Evolutionary conservation across 2,329 filamentous ascomycete genomes (phyloP), one percentile per base, ranked within the genome.

Genomic region (Bipolaris gigantea): DNA sequence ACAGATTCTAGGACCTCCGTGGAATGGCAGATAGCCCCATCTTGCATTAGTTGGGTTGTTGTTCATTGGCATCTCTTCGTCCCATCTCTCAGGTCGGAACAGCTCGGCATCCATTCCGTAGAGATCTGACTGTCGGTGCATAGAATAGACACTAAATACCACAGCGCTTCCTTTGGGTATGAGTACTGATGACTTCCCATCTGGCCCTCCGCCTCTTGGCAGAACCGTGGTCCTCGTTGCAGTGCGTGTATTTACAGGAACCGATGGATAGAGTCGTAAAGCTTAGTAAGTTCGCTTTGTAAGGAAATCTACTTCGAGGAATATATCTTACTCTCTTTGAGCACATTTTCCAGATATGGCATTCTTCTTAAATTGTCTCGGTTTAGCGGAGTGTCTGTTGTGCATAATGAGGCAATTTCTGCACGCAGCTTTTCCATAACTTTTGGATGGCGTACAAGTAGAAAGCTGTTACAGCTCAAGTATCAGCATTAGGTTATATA

Each of bases 361-460:
- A 64, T 57, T 44, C 65, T 70, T 54, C 76, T 79, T 44, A 80
- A 75, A 18, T 69, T 59, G 34, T 73, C 63, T 51, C 78, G 77
- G 30, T 69, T 73, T 48, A 77, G 2, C 80, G 81, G 11, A 9
- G 48, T 23, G 23, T 83, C 76, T 10, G 18, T 30, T 13, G 34
- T 45, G 19, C 52, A 57, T 41, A 50, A 43, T 13, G 53, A 50
- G n/a, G 44, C 42, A 13, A 75, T 66, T 51, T 72, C 77, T 10
- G 64, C 59, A 19, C 79, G 44, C 63, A 75, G 53, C 57, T 71
- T 50, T 55, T 62, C 40, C 66, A 70, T 48, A 52, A 71, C 61
- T 8, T 61, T 59, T 15, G 74, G 70, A 41, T 74, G 72, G 9
- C 74, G 68, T 21, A 72, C 69, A 54, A 73, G 60, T 16, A 64